Evolutionary conservation across 306 rosid species (phyloP).

Genomic region (Lablab purpureus): DNA sequence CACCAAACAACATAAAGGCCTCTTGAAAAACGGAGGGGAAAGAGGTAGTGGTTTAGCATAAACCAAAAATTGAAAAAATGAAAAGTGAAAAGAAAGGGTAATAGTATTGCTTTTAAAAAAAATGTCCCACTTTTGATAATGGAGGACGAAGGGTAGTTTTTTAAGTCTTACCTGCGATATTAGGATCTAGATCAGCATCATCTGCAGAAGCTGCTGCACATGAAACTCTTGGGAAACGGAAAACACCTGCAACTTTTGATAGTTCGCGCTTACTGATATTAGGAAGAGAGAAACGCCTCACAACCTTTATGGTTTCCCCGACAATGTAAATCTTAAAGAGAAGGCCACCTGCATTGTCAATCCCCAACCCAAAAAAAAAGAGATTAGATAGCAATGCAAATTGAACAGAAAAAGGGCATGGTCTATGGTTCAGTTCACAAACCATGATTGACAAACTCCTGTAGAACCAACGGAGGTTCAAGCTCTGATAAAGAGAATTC

Average conservation of each 20-base stretch:
- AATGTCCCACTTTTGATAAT: neutral
- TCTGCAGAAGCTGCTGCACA: conserved; percentile 66
- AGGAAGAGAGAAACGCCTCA: conserved; percentile 66
- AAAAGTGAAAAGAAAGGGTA: neutral
- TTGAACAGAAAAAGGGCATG: neutral
- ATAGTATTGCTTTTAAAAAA: neutral
- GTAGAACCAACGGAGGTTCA: conserved; percentile 66
- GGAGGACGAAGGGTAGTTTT: neutral
- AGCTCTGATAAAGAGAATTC: conserved; percentile 62
- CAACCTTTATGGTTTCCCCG: conserved; percentile 59
- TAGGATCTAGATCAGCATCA: conserved; percentile 61
- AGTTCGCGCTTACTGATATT: conserved; percentile 56
- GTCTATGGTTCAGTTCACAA: conserved; percentile 41
- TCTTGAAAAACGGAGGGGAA: neutral
- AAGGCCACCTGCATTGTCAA: conserved; percentile 54
- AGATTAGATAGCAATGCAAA: conserved; percentile 2
- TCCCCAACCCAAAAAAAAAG: neutral
- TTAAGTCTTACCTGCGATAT: conserved; percentile 57
- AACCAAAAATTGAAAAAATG: too few relatives aligned
- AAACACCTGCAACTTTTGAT: conserved; percentile 57
- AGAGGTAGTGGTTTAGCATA: neutral
- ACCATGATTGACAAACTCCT: conserved; percentile 72
- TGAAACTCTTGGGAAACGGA: conserved; percentile 63
- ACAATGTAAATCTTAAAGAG: conserved; percentile 62
- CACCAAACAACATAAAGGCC: conserved; percentile 19